phyloP scores from a whole-genome alignment of 2,329 filamentous ascomycete species.

The Pyrenophora graminea region DNA sequence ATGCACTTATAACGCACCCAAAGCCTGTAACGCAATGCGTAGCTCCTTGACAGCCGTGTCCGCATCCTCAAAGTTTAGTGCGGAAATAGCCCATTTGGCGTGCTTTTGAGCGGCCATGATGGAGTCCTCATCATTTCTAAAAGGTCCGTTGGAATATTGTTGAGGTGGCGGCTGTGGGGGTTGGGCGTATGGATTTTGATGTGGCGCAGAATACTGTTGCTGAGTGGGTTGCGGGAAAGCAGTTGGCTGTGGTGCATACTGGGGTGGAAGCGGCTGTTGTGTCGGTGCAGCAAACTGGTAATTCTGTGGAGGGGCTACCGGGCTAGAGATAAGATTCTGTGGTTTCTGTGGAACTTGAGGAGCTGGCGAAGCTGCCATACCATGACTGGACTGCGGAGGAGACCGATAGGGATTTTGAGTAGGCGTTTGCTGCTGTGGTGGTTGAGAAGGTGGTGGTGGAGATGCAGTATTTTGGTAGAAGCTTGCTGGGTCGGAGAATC shows the following conservation, averaged over 20 bases:
- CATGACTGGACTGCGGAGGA: conserved; percentile 1
- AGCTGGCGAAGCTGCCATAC: background rate
- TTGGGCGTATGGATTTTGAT: conserved; percentile 25
- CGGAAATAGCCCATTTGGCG: conserved; percentile 94
- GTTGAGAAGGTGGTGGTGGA: conserved; percentile 42
- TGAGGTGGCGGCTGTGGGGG: conserved; percentile 16
- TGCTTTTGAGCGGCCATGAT: conserved; percentile 89
- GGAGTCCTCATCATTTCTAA: conserved; percentile 68
- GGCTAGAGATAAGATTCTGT: conserved; percentile 13
- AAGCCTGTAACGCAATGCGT: conserved; percentile 68
- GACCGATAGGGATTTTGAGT: conserved; percentile 28
- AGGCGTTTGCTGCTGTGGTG: conserved; percentile 24
- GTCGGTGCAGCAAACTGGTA: conserved; percentile 3
- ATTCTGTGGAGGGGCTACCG: conserved; percentile 14
- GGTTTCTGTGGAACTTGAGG: conserved; percentile 14
- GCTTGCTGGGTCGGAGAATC: conserved; percentile 30
- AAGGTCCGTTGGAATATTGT: conserved; percentile 41
- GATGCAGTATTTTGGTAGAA: conserved; percentile 45
- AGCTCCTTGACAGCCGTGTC: conserved; percentile 86
- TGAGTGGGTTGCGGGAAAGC: conserved; percentile 11
- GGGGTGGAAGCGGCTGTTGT: conserved; percentile 10
- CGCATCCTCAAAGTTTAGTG: conserved; percentile 94
- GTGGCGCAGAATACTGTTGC: conserved; percentile 18
- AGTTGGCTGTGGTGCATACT: conserved; percentile 6
- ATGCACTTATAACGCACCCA: conserved; percentile 60